Percentiles rank a stretch among this genome's conserved stretches.
phyloP scores from a whole-genome alignment of 768 basidiomycete genomes.

The Leccinum subtestaceum region DNA sequence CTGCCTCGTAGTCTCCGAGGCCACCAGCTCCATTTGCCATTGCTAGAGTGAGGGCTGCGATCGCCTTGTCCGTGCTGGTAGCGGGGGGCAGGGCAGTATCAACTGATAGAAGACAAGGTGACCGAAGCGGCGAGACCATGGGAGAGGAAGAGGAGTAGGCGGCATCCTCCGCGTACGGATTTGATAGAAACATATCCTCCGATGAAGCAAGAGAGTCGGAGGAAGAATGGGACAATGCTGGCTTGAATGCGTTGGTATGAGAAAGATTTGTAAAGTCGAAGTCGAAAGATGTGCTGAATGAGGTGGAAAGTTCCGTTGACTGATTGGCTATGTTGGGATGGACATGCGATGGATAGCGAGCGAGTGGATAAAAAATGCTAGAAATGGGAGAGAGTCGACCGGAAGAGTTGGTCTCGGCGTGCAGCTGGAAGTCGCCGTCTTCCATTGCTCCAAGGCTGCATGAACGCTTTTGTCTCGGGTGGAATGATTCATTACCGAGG shows the following conservation, averaged over 20 bases:
- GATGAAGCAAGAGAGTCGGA: conserved; percentile 13
- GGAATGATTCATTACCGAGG: conserved; percentile 14
- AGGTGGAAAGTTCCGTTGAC: conserved; percentile 13
- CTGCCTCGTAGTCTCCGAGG: conserved; percentile 53
- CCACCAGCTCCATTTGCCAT: conserved; percentile 65
- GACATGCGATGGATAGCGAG: conserved; percentile 12
- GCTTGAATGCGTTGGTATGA: conserved; percentile 29
- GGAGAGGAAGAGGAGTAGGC: conserved; percentile 8
- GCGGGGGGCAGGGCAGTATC: conserved; percentile 25
- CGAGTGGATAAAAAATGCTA: conserved; percentile 19
- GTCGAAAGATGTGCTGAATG: conserved; percentile 29
- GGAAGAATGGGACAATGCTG: conserved; percentile 21
- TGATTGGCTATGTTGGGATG: conserved; percentile 12
- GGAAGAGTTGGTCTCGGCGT: conserved; percentile 7
- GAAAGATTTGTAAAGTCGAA: conserved; percentile 24
- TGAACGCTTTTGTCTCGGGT: conserved; percentile 39
- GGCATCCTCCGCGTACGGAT: conserved; percentile 3
- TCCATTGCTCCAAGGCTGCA: conserved; percentile 46
- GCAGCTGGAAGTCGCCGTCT: conserved; percentile 28
- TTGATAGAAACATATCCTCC: conserved; percentile 6
- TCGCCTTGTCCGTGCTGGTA: conserved; percentile 54
- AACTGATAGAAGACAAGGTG: conserved; percentile 9
- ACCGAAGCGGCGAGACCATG: conserved; percentile 13
- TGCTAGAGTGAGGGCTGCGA: conserved; percentile 56
- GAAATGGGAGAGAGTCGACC: conserved; percentile 25